These are phyloP conservation scores for Prunus kanzakura DNA, from an alignment of 306 rosid species.

Conservation along the genomic window DNA sequence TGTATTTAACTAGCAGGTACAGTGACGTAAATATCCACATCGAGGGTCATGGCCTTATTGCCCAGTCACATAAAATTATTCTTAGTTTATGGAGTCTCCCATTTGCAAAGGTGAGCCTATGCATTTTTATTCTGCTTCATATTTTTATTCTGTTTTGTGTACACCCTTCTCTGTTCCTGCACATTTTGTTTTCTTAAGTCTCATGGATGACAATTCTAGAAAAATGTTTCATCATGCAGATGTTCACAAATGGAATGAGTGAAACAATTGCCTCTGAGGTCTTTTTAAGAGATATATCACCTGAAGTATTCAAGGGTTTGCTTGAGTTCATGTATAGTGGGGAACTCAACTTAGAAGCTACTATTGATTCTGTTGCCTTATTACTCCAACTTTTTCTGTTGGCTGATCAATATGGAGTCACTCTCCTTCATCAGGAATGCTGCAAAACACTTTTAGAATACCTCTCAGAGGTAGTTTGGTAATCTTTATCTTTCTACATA, in stretches of 20 bases:
- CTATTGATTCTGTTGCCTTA: slow-evolving; percentile 55
- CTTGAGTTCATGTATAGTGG: slow-evolving; percentile 78
- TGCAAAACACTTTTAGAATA: slow-evolving; percentile 80
- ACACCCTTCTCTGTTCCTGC: not conserved
- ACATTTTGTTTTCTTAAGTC: not conserved
- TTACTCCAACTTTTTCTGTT: slow-evolving; percentile 72
- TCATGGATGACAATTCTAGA: not conserved
- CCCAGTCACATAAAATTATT: slow-evolving; percentile 65
- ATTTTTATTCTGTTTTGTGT: not conserved
- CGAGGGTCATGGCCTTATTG: slow-evolving; percentile 62
- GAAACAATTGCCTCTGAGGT: slow-evolving; percentile 79
- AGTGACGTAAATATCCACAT: slow-evolving; percentile 65
- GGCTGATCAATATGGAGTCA: slow-evolving; percentile 92
- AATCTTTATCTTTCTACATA: slow-evolving; percentile 23
- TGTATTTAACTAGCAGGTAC: slow-evolving; percentile 59
- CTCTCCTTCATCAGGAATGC: slow-evolving; percentile 87
- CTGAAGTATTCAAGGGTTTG: slow-evolving; percentile 80
- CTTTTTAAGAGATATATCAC: slow-evolving; percentile 65
- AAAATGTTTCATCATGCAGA: slow-evolving; percentile 45
- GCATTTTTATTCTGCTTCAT: not conserved
- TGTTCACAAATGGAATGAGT: slow-evolving; percentile 99
- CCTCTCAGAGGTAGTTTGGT: slow-evolving; percentile 85
- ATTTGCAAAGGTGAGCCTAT: slow-evolving; percentile 69
- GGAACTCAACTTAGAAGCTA: slow-evolving; percentile 48
- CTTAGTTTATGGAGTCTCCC: slow-evolving; percentile 94